Conservation (phyloP, 768 basidiomycete species). For the Myochromella boudieri region DNA sequence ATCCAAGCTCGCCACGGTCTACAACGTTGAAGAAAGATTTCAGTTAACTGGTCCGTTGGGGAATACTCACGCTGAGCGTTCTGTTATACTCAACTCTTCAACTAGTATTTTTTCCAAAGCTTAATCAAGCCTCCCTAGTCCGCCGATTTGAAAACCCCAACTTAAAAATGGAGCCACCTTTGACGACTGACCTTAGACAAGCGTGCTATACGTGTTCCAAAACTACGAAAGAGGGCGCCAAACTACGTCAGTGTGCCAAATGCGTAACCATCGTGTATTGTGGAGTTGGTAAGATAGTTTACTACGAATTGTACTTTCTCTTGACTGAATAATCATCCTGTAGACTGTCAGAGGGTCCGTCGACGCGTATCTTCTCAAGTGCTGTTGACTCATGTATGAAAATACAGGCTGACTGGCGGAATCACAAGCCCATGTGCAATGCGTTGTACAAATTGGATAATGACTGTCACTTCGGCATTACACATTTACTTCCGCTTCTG, state of each 20-base stretch:
- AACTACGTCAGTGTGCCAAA: constrained; percentile 28
- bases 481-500: too few species aligned
- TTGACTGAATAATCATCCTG: neutral
- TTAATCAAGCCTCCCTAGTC: too few species aligned
- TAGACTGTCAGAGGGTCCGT: constrained; percentile 33
- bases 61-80: too few species aligned
- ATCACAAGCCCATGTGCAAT: constrained; percentile 33
- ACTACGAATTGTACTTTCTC: too few species aligned
- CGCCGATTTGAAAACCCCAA: too few species aligned
- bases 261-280: constrained; percentile 34
- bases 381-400: neutral
- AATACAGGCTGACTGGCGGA: constrained; percentile 25
- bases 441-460: constrained; percentile 25
- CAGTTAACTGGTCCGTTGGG: too few species aligned
- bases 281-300: constrained; percentile 25
- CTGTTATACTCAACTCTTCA: too few species aligned
- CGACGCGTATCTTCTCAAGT: neutral
- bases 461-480: constrained; percentile 5
- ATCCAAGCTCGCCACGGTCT: too few species aligned
- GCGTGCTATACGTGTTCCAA: constrained; percentile 33
- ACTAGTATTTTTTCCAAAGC: too few species aligned
- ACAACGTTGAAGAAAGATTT: too few species aligned
- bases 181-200: constrained; percentile 24
- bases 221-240: constrained; percentile 12
- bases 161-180: too few species aligned